Base-by-base conservation (phyloP, 164 flowering plant species). In the Liquidambar formosana region DNA sequence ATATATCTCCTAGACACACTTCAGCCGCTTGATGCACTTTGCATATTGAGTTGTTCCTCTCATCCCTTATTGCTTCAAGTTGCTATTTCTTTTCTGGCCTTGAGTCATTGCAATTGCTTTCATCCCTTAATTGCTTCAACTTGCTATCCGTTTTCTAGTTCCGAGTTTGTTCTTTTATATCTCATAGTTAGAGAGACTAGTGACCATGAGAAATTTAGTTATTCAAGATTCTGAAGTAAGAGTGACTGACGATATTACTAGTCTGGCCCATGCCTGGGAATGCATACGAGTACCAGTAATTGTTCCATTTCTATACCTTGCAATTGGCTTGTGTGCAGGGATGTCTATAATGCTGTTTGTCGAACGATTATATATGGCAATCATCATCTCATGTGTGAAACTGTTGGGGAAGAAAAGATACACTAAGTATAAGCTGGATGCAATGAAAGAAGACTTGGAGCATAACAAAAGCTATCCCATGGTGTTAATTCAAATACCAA, bases 401-500 rank as follows among this genome's bases (percentile, higher is more conserved):
- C 26, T 79, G 45, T 46, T 80, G 46, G 75, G 86, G 33, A 76
- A 66, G 78, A 83, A 86, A 71, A 74, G 79, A 18, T 80, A 84
- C 54, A 83, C 81, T 19, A 74, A 76, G 73, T 88, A 84, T 51
- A 79, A 75, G 48, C 58, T 77, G 64, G 85, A 82, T 4, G 67
- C 73, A 53, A 64, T 86, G 58, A 82, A 76, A 67, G 81, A 80
- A 12, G 86, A 82, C 54, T 47, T 84, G 2, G 90, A 88, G 80
- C 64, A 51, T 4, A 73, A 68, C 76, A 66, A 78, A 56, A 56
- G 44, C 45, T 74, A 83, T 38, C 96, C 95, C 27, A 76, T 48
- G 77, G 89, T 90, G 54, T 73, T 90, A 54, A 76, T 88, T 27
- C 93, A 90, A 65, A 86, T 90, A 53, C 93, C 93, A 14, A 90